Conservation (phyloP, 179 eudicot genomes). For the Patellifolia procumbens region DNA sequence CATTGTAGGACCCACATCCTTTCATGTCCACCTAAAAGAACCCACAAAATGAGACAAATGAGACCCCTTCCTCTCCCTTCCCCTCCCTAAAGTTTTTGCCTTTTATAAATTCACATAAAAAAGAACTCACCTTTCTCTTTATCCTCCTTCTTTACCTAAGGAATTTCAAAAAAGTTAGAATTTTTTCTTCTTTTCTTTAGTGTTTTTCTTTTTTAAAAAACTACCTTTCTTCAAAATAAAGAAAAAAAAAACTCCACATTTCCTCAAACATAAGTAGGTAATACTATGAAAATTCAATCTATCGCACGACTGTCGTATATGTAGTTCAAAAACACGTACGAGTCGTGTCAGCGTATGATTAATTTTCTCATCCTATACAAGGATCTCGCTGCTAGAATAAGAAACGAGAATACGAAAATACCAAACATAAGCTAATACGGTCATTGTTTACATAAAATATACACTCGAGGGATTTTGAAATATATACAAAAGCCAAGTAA, state of each 20-base stretch:
- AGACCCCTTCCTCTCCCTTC: conserved; percentile 47
- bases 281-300: conserved; percentile 26
- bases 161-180: conserved; percentile 12
- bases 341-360: no score
- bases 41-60: conserved; percentile 65
- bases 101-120: conserved; percentile 24
- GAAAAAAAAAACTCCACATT: background rate
- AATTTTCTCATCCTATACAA: no score
- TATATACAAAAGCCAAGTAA: no score
- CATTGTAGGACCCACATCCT: conserved; percentile 30
- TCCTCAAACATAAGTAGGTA: conserved; percentile 19
- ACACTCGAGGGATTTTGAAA: no score
- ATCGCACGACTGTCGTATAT: no score
- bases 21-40: conserved; percentile 54
- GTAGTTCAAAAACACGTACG: no score
- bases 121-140: conserved; percentile 29
- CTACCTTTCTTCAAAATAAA: background rate
- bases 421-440: no score
- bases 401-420: no score
- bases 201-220: background rate
- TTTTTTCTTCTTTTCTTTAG: background rate
- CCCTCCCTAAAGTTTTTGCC: conserved; percentile 7
- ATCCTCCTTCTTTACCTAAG: background rate
- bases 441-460: no score
- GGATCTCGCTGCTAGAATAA: no score